phyloP scores from a whole-genome alignment of 2,329 filamentous ascomycete genomes.

The Drechslerella coelobrocha region DNA sequence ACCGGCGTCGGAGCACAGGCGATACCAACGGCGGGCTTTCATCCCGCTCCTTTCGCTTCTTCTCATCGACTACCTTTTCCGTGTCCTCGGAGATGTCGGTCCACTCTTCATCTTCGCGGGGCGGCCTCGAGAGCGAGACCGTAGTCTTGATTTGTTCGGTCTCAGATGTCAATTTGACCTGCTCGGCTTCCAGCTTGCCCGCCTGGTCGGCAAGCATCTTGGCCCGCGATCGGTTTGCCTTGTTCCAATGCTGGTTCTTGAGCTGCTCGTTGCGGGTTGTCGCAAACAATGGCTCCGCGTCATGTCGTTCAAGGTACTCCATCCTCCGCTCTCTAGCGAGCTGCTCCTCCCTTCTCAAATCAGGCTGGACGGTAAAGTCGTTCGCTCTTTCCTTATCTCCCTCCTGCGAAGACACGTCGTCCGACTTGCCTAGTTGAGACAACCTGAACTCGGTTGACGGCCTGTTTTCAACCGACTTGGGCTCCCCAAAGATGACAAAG shows the following conservation, averaged over 20 bases:
- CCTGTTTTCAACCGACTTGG: neutral
- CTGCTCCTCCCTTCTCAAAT: conserved; percentile 6
- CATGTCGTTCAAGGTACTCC: conserved; percentile 18
- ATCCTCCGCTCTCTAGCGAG: conserved; percentile 15
- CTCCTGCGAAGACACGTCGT: neutral
- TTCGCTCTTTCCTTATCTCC: neutral
- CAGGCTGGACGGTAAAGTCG: neutral
- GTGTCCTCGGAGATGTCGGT: neutral
- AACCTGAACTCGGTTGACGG: neutral
- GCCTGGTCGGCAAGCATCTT: neutral
- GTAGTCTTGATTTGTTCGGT: neutral
- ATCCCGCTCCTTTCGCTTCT: neutral
- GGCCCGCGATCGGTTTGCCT: conserved; percentile 11
- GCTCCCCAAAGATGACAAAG: conserved; percentile 11
- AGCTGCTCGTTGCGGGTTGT: conserved; percentile 37
- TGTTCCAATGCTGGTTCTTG: conserved; percentile 38
- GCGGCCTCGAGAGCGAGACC: neutral
- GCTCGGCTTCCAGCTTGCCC: neutral
- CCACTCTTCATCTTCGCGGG: neutral
- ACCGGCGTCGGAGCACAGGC: neutral
- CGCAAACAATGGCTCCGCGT: conserved; percentile 32
- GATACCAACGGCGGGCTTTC: neutral
- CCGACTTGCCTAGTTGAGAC: neutral
- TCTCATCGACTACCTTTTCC: neutral
- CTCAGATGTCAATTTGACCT: neutral